phyloP scores from a whole-genome alignment of 805 yeast species.

The Pichia californica region DNA sequence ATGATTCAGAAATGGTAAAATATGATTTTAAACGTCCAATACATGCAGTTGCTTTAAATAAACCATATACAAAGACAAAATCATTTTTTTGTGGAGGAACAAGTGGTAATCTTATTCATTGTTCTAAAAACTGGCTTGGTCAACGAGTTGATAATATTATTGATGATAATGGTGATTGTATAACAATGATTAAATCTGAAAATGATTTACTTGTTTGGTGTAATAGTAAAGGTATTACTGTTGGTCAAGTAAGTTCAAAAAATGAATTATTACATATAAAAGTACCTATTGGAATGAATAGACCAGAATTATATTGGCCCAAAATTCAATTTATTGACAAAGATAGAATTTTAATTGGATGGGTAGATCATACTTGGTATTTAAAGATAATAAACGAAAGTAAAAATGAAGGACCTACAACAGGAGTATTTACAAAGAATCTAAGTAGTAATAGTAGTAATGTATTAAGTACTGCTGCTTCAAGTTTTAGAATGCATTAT shows the following conservation, averaged over 20 bases:
- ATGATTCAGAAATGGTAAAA: constrained; percentile 55
- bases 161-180: constrained; percentile 59
- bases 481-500: constrained; percentile 39
- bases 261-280: constrained; percentile 45
- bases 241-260: constrained; percentile 52
- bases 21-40: constrained; percentile 84
- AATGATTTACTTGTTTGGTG: constrained; percentile 75
- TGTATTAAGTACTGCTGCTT: constrained; percentile 48
- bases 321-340: constrained; percentile 58
- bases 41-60: constrained; percentile 78
- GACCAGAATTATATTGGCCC: constrained; percentile 84
- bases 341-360: constrained; percentile 67
- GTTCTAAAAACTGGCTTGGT: constrained; percentile 84
- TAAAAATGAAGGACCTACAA: background rate
- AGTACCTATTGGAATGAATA: constrained; percentile 47
- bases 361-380: constrained; percentile 80
- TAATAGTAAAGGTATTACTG: constrained; percentile 71
- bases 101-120: constrained; percentile 71
- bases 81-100: constrained; percentile 85
- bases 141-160: constrained; percentile 63
- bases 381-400: constrained; percentile 16
- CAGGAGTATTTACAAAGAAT: background rate
- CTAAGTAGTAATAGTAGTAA: constrained; percentile 3
- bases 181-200: constrained; percentile 57
- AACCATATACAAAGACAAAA: constrained; percentile 52